phyloP scores from a whole-genome alignment of 352 stramenopile genomes.

The Globisporangium viniferum region DNA sequence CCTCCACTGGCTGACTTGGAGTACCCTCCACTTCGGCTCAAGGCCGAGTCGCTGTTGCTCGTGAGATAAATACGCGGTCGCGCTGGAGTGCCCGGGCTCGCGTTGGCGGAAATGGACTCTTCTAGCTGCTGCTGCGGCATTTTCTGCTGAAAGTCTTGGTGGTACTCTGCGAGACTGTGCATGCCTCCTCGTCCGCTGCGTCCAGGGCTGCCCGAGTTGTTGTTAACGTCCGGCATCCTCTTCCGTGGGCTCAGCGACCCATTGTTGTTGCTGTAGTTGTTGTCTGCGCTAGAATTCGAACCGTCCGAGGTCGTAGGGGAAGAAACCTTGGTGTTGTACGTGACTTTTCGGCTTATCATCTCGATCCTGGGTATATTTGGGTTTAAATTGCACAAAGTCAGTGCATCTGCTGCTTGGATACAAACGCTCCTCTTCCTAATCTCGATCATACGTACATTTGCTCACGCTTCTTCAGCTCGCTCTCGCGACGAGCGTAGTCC shows the following conservation, averaged over 20 bases:
- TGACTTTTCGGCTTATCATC: constrained; percentile 74
- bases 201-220: constrained; percentile 48
- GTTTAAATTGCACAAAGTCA: constrained; percentile 11
- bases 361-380: constrained; percentile 41
- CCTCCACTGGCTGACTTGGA: constrained; percentile 8
- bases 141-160: constrained; percentile 35
- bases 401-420: constrained; percentile 4
- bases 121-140: constrained; percentile 10
- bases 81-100: background rate
- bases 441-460: constrained; percentile 53
- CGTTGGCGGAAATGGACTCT: constrained; percentile 1
- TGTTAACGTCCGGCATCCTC: constrained; percentile 20
- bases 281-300: constrained; percentile 75
- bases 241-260: constrained; percentile 27
- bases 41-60: constrained; percentile 16
- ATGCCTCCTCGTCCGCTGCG: constrained; percentile 22
- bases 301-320: constrained; percentile 76
- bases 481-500: constrained; percentile 76
- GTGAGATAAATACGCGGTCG: constrained; percentile 8
- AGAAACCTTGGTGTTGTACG: constrained; percentile 58
- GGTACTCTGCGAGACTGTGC: constrained; percentile 33
- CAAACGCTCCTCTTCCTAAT: background rate
- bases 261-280: constrained; percentile 56
- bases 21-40: constrained; percentile 17
- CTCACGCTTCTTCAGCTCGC: constrained; percentile 82